Percentiles rank a stretch among this genome's conserved stretches.
These are phyloP conservation scores for Psilocybe sp. DNA, from an alignment of 768 basidiomycete genomes.

Conservation along the genomic window DNA sequence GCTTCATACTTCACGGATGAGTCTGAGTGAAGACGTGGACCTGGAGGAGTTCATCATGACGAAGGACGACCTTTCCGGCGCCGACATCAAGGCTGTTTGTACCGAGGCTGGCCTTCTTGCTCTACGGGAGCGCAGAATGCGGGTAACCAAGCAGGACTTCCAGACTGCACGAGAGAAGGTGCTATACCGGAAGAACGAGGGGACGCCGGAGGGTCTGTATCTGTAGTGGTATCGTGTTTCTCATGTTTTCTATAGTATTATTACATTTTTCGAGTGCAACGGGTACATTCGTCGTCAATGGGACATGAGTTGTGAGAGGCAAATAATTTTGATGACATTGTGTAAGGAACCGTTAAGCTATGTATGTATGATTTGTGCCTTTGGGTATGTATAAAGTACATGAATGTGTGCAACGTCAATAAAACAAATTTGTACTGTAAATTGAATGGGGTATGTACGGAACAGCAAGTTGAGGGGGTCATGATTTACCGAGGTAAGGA, in stretches of 20 bases:
- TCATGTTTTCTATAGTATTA: conserved; percentile 3
- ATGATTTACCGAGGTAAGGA: too few species aligned
- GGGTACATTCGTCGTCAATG: background rate
- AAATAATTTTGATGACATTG: too few species aligned
- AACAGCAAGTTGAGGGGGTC: too few species aligned
- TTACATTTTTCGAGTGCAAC: conserved; percentile 1
- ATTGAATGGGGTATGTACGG: too few species aligned
- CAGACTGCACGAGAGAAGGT: conserved; percentile 93
- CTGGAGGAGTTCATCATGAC: conserved; percentile 93
- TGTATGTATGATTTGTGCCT: too few species aligned
- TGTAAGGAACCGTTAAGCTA: too few species aligned
- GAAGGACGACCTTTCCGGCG: conserved; percentile 95
- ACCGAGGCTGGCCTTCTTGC: conserved; percentile 98
- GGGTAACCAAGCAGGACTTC: conserved; percentile 90
- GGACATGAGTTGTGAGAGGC: too few species aligned
- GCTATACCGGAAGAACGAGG: conserved; percentile 96
- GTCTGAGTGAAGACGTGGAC: conserved; percentile 81
- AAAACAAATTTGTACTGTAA: too few species aligned
- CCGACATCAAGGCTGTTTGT: conserved; percentile 98
- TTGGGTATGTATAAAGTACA: too few species aligned
- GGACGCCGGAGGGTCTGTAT: conserved; percentile 87
- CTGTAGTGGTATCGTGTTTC: conserved; percentile 40
- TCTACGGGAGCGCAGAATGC: conserved; percentile 90
- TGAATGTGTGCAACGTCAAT: too few species aligned
- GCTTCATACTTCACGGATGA: conserved; percentile 95